These are phyloP conservation scores for Crucihimalaya himalaica DNA, from an alignment of 345 rosid genomes.

Conservation along the genomic window DNA sequence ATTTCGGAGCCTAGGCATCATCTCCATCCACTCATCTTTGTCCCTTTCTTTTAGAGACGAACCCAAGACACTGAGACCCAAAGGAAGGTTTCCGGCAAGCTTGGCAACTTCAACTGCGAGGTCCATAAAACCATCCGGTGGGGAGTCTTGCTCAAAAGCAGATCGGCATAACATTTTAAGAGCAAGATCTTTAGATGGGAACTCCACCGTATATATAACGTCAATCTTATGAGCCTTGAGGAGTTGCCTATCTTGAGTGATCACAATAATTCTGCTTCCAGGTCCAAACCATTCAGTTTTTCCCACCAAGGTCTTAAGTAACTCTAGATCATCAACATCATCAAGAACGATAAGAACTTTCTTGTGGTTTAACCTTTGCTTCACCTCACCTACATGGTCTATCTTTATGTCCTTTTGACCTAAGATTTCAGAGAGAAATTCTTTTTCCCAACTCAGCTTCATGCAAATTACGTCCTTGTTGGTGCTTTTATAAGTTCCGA, in stretches of 20 bases:
- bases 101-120: not conserved
- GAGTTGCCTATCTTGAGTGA: not conserved
- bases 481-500: not conserved
- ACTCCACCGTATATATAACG: not conserved
- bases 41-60: not conserved
- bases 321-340: not conserved
- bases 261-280: not conserved
- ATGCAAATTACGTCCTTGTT: not conserved
- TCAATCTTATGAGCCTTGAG: not conserved
- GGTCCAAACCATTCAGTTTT: not conserved
- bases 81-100: constrained; percentile 36
- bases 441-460: constrained; percentile 25
- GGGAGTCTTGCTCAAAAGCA: constrained; percentile 26
- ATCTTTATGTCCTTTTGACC: not conserved
- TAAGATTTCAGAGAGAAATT: constrained; percentile 37
- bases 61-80: constrained; percentile 41
- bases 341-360: constrained; percentile 30
- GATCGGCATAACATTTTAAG: constrained; percentile 2
- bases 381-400: not conserved
- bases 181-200: constrained; percentile 3
- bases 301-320: not conserved
- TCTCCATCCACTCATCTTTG: constrained; percentile 19
- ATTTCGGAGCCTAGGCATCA: not conserved
- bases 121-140: not conserved
- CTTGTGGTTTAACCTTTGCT: not conserved